A percentile compares a stretch with the other conserved stretches of the same genome.
Evolutionary conservation across 2,329 filamentous ascomycete species (phyloP).

Genomic region (Helotiales sp.): DNA sequence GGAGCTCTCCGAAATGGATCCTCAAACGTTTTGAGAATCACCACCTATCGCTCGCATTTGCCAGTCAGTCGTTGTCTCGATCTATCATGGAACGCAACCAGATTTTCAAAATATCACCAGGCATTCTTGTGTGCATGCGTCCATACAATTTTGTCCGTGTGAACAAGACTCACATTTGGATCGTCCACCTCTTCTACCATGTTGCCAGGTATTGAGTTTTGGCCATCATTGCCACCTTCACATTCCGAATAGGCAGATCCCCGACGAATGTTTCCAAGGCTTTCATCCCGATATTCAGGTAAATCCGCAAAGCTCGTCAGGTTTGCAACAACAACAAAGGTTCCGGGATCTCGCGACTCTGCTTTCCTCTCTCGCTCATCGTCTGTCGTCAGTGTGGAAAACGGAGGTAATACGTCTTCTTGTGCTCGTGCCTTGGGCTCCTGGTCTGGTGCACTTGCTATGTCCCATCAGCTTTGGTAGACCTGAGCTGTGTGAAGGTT

Average conservation of each 20-base stretch:
- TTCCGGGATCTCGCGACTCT: constrained; percentile 54
- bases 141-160: background rate
- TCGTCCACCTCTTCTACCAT: background rate
- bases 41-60: background rate
- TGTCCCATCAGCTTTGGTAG: background rate
- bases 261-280: background rate
- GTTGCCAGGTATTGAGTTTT: background rate
- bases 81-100: background rate
- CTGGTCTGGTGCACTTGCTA: constrained; percentile 1
- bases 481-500: background rate
- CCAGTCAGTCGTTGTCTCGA: background rate
- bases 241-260: background rate
- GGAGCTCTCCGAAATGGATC: constrained; percentile 16
- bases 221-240: background rate
- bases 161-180: background rate
- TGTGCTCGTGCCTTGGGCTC: constrained; percentile 20
- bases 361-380: constrained; percentile 64
- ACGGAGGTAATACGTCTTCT: constrained; percentile 57
- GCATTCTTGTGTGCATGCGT: background rate
- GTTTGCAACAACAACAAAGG: constrained; percentile 59
- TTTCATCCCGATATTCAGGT: constrained; percentile 53
- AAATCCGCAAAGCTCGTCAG: constrained; percentile 57
- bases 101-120: background rate
- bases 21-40: constrained; percentile 25
- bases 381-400: constrained; percentile 57